Evolutionary conservation across 2,329 filamentous ascomycete species (phyloP).

Genomic region (Sphaerulina populicola): DNA sequence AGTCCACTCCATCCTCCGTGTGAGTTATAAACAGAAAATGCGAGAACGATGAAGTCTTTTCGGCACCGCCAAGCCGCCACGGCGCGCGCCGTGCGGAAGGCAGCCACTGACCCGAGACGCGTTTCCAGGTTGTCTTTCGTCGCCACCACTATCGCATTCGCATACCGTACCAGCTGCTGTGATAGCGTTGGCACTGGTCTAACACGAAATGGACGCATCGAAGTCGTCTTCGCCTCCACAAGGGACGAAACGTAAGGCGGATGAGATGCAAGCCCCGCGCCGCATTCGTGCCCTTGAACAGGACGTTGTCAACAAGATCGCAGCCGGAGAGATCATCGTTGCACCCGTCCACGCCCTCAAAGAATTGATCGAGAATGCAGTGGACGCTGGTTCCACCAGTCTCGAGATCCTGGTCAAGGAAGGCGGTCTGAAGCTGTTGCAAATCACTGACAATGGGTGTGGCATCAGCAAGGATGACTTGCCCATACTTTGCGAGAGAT

Average conservation of each 20-base stretch:
- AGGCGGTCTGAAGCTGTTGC: constrained; percentile 84
- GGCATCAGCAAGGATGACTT: constrained; percentile 92
- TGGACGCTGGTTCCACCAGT: constrained; percentile 90
- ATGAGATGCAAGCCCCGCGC: constrained; percentile 33
- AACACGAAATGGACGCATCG: constrained; percentile 4
- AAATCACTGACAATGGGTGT: constrained; percentile 95
- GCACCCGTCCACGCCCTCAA: constrained; percentile 93
- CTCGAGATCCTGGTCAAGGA: constrained; percentile 91
- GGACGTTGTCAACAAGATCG: constrained; percentile 96
- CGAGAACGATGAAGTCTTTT: not conserved
- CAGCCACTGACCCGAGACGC: not conserved
- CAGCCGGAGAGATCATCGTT: constrained; percentile 95
- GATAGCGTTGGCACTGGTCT: no score
- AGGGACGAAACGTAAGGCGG: constrained; percentile 32
- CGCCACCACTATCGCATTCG: no score
- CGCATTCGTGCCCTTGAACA: constrained; percentile 70
- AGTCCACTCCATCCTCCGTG: not conserved
- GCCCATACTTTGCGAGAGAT: constrained; percentile 84
- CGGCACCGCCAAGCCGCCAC: not conserved
- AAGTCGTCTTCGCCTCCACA: constrained; percentile 23
- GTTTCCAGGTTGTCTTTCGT: not conserved
- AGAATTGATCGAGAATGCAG: constrained; percentile 91
- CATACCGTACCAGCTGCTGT: no score
- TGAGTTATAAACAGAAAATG: not conserved
- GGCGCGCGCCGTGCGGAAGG: not conserved